phyloP scores from a whole-genome alignment of 202 grass and related monocot genomes.

The Hordeum pubiflorum region DNA sequence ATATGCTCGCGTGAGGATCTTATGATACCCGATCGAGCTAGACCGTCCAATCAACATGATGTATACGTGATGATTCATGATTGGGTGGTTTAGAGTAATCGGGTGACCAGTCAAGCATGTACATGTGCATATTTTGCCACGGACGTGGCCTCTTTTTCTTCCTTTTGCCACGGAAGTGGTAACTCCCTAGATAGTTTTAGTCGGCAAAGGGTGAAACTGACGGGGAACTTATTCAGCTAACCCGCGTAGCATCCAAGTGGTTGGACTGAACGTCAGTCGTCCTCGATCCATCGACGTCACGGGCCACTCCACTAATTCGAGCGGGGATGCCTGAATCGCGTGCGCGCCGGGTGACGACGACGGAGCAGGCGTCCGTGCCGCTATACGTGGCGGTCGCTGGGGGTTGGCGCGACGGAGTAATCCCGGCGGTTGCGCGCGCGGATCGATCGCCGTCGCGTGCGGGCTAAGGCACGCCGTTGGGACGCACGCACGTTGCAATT shows the following conservation, averaged over 20 bases:
- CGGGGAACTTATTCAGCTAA: not conserved
- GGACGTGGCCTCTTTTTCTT: no score
- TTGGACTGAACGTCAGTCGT: not conserved
- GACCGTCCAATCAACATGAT: not conserved
- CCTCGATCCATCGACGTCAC: not conserved
- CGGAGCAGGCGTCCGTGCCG: not conserved
- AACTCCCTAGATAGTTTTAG: not conserved
- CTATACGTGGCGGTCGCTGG: conserved; percentile 14
- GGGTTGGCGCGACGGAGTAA: conserved; percentile 9
- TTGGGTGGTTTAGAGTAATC: not conserved
- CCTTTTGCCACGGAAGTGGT: no score
- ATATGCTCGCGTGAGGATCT: not conserved
- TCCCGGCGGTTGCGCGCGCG: conserved; percentile 22
- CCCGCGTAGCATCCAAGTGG: not conserved
- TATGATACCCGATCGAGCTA: not conserved
- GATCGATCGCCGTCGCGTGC: conserved; percentile 19
- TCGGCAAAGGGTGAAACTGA: not conserved
- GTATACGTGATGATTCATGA: not conserved
- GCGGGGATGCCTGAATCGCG: not conserved
- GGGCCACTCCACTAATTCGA: not conserved
- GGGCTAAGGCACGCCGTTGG: conserved; percentile 15
- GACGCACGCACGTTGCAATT: not conserved
- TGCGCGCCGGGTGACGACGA: not conserved
- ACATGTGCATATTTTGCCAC: not conserved
- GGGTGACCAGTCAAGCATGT: not conserved